phyloP scores from a whole-genome alignment of 805 yeast genomes.

The Saturnispora quitensis region DNA sequence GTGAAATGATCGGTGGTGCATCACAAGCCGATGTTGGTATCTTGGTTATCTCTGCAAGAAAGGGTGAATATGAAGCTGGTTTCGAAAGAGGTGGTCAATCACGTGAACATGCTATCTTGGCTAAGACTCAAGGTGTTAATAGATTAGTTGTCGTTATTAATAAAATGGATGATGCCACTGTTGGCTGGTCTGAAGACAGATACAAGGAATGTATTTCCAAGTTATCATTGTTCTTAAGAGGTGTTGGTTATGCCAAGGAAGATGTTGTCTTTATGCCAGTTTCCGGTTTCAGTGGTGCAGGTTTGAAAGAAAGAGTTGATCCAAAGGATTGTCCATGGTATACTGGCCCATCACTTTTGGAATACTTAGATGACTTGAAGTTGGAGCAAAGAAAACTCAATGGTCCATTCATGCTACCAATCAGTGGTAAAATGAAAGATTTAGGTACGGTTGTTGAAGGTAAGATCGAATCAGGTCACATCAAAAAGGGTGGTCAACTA shows the following conservation, averaged over 20 bases:
- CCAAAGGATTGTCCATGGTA: slow-evolving; percentile 83
- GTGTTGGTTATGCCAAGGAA: slow-evolving; percentile 83
- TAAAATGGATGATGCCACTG: slow-evolving; percentile 99
- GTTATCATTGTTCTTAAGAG: slow-evolving; percentile 67
- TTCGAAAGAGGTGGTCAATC: slow-evolving; percentile 99
- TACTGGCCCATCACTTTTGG: slow-evolving; percentile 83
- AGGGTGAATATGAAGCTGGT: slow-evolving; percentile 99
- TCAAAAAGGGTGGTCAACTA: slow-evolving; percentile 67
- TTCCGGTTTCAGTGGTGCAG: slow-evolving; percentile 96
- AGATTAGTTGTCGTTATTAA: slow-evolving; percentile 87
- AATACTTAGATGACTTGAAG: slow-evolving; percentile 76
- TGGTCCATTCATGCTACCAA: slow-evolving; percentile 96
- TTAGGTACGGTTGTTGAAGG: slow-evolving; percentile 98
- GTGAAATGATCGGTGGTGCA: slow-evolving; percentile 99
- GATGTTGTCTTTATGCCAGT: slow-evolving; percentile 94
- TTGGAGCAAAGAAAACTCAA: slow-evolving; percentile 77
- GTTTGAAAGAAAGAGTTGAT: slow-evolving; percentile 78
- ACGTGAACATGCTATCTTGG: slow-evolving; percentile 93
- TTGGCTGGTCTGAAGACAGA: slow-evolving; percentile 90
- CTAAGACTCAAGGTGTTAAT: slow-evolving; percentile 98
- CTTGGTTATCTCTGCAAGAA: slow-evolving; percentile 93
- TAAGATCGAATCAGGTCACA: slow-evolving; percentile 92
- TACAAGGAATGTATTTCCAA: slow-evolving; percentile 91
- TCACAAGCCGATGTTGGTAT: slow-evolving; percentile 99
- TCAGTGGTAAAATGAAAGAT: slow-evolving; percentile 91